Conservation (phyloP, 2,329 filamentous ascomycete species). For the Paraconiothyrium sp. region DNA sequence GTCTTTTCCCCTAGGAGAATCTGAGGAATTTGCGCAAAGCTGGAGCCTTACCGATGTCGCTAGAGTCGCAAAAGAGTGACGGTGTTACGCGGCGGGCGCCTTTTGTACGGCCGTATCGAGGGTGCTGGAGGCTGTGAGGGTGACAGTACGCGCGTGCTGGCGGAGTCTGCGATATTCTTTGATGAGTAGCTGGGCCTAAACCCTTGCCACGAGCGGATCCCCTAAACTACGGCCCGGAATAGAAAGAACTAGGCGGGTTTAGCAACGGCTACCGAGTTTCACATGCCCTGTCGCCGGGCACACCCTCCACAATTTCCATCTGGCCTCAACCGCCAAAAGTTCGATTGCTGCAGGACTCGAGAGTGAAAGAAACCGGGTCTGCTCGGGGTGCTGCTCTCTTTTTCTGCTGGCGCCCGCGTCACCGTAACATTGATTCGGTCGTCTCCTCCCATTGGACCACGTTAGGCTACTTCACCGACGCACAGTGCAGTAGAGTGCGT, state of each 20-base stretch:
- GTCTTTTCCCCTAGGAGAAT: conserved; percentile 31
- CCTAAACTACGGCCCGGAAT: conserved; percentile 14
- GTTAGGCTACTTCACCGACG: conserved; percentile 33
- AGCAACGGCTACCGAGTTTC: conserved; percentile 14
- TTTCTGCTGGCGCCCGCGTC: conserved; percentile 11
- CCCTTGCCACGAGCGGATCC: conserved; percentile 14
- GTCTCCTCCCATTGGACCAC: conserved; percentile 35
- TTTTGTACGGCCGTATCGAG: conserved; percentile 20
- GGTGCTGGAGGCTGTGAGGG: conserved; percentile 21
- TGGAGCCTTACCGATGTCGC: conserved; percentile 40
- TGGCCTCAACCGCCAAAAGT: conserved; percentile 6
- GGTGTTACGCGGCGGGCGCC: conserved; percentile 38
- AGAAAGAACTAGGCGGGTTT: conserved; percentile 10
- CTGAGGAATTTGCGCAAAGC: conserved; percentile 26
- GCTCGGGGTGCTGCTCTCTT: conserved; percentile 10
- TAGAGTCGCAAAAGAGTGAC: conserved; percentile 23
- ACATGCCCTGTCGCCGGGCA: conserved; percentile 7
- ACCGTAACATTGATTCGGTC: neutral
- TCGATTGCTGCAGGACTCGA: neutral
- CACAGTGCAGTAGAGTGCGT: conserved; percentile 38
- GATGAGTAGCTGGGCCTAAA: neutral
- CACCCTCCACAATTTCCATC: conserved; percentile 12
- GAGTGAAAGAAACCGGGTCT: conserved; percentile 4
- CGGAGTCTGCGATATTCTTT: conserved; percentile 14
- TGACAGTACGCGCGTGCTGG: conserved; percentile 18